Evolutionary conservation across 2,329 filamentous ascomycete genomes (phyloP), one percentile per base, ranked within the genome.

Genomic region (Xenoacremonium recifei): DNA sequence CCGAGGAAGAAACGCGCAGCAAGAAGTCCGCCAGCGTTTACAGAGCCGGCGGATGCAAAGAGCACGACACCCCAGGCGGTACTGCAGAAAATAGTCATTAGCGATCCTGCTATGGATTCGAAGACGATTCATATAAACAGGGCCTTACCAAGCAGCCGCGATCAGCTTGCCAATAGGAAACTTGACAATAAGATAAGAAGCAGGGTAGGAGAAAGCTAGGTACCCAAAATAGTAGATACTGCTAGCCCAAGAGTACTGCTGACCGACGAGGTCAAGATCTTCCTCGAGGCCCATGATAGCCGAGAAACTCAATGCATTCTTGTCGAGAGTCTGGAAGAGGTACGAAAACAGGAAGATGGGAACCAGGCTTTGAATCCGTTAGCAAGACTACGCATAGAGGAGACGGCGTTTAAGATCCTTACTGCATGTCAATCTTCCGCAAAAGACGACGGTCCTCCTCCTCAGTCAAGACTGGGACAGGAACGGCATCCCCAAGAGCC

Each of bases 251-350:
- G 71, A 71, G 46, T 77, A n/a, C n/a, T n/a, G n/a, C n/a, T n/a
- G n/a, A 79, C 74, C 73, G 6, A 66, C 62, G 18, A 79, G 59
- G 11, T 61, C 49, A 38, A 75, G 67, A 17, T 74, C 73, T 5
- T 65, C 51, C 23, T 63, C 65, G 5, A 78, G 57, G 2, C 73
- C 71, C 68, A 77, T 69, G 47, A 77, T 64, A 25, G 71, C 70
- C 0, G 73, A 71, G 55, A 75, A 76, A n/a, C 64, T 69, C 2
- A 81, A 61, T 0, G 72, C 73, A 0, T 74, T 76, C 57, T 84
- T 83, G 62, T 84, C 80, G 2, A 80, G 65, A 48, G 76, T 82
- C 46, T 83, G 79, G 5, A 82, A 62, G n/a, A 76, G 71, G 53
- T 83, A 83, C 1, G 69, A 76, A 53, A 50, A 68, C 41, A 63